phyloP scores from a whole-genome alignment of 108 stramenopile species.

The Conticribra weissflogii region DNA sequence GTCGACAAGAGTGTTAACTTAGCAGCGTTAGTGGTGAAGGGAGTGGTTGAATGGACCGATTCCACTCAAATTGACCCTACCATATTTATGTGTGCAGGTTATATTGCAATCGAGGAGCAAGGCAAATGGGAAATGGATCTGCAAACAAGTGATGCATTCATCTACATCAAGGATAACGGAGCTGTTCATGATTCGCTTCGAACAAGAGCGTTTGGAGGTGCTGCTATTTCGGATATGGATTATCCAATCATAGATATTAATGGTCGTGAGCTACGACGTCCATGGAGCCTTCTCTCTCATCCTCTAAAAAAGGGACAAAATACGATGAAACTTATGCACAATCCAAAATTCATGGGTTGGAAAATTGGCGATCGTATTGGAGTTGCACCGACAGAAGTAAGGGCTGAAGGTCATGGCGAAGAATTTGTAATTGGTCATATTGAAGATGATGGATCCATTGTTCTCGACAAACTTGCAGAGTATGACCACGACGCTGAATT shows the following conservation, averaged over 20 bases:
- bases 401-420: constrained; percentile 49
- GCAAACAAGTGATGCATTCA: constrained; percentile 35
- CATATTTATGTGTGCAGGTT: constrained; percentile 60
- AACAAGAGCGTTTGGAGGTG: constrained; percentile 45
- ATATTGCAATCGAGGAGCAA: constrained; percentile 53
- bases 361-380: constrained; percentile 61
- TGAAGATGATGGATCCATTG: constrained; percentile 40
- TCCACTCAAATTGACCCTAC: constrained; percentile 21
- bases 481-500: constrained; percentile 49
- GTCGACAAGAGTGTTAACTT: constrained; percentile 50
- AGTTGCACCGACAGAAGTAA: constrained; percentile 50
- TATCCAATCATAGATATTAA: constrained; percentile 30
- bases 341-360: constrained; percentile 52
- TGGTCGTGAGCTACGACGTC: constrained; percentile 45
- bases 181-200: constrained; percentile 47
- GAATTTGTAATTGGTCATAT: constrained; percentile 47
- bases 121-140: constrained; percentile 42
- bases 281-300: constrained; percentile 56
- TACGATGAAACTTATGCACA: constrained; percentile 52
- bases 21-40: constrained; percentile 53
- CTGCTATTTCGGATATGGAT: constrained; percentile 11
- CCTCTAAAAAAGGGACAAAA: constrained; percentile 32
- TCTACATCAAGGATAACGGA: constrained; percentile 66
- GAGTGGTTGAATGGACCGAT: constrained; percentile 53
- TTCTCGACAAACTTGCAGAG: constrained; percentile 28